Percentiles rank a stretch among this genome's conserved stretches.
Conservation (phyloP, 495 filamentous ascomycete genomes). For the Hypoxylon fragiforme region DNA sequence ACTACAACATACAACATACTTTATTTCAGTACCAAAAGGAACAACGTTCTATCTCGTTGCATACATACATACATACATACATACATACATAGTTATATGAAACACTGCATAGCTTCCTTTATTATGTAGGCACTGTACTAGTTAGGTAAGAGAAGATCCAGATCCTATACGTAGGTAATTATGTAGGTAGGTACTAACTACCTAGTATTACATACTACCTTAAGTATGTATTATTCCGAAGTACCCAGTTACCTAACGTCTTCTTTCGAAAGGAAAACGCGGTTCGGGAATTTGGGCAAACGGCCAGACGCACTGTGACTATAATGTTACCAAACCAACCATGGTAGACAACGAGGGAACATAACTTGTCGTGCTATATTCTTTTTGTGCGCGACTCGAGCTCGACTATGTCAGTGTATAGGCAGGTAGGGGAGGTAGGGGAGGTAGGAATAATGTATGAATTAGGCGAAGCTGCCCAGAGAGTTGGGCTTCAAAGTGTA, state of each 20-base stretch:
- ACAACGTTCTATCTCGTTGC: slow-evolving; percentile 9
- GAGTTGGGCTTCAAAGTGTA: slow-evolving; percentile 34
- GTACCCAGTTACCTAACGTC: too few species aligned
- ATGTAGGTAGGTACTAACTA: too few species aligned
- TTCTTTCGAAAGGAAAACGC: too few species aligned
- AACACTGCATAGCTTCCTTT: background rate
- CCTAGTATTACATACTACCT: too few species aligned
- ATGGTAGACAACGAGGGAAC: slow-evolving; percentile 1
- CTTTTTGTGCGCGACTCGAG: slow-evolving; percentile 24
- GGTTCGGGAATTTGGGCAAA: slow-evolving; percentile 3
- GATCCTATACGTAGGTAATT: background rate
- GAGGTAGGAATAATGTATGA: slow-evolving; percentile 22
- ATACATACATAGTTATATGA: too few species aligned
- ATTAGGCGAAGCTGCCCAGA: slow-evolving; percentile 35
- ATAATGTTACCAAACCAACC: slow-evolving; percentile 1
- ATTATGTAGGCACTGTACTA: too few species aligned
- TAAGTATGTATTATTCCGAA: too few species aligned
- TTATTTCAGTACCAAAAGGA: slow-evolving; percentile 11
- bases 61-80: too few species aligned
- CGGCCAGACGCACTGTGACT: background rate
- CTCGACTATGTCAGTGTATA: slow-evolving; percentile 9
- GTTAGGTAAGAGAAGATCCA: too few species aligned
- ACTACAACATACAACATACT: too few species aligned
- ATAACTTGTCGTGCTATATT: slow-evolving; percentile 22
- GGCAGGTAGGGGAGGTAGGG: too few species aligned